Conservation (phyloP, 2,329 filamentous ascomycete species). For the Nannizziopsis arthrosporioides region DNA sequence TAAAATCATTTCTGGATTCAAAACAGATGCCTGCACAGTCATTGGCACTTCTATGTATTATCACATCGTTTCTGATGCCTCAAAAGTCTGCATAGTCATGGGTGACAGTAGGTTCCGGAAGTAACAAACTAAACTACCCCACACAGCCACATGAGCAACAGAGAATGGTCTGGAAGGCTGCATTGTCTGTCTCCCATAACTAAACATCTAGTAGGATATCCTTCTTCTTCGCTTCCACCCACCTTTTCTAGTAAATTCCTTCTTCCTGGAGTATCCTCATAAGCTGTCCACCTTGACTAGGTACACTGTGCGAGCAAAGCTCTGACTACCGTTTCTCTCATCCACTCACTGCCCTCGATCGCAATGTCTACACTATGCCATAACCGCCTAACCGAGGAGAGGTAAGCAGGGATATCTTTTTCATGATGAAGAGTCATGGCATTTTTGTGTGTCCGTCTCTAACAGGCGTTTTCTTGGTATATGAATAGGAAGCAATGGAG, state of each 20-base stretch:
- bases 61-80: too few relatives aligned
- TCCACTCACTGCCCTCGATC: background rate
- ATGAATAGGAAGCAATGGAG: slow-evolving; percentile 83
- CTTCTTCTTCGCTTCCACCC: background rate
- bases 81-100: too few relatives aligned
- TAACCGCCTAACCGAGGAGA: slow-evolving; percentile 77
- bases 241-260: background rate
- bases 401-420: slow-evolving; percentile 41
- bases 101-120: too few relatives aligned
- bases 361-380: slow-evolving; percentile 54
- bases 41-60: too few relatives aligned
- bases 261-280: background rate
- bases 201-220: background rate
- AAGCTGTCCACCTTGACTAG: background rate
- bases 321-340: background rate
- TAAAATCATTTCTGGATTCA: too few relatives aligned
- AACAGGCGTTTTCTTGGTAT: background rate
- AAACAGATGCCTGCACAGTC: too few relatives aligned
- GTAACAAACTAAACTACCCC: too few relatives aligned
- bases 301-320: too few relatives aligned
- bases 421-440: background rate
- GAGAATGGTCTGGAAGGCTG: background rate
- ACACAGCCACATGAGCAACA: too few relatives aligned
- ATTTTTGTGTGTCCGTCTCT: background rate
- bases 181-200: background rate